Evolutionary conservation across 352 stramenopile species (phyloP), one percentile per base, ranked within the genome.

Genomic region (Pythium rhizo-oryzae): DNA sequence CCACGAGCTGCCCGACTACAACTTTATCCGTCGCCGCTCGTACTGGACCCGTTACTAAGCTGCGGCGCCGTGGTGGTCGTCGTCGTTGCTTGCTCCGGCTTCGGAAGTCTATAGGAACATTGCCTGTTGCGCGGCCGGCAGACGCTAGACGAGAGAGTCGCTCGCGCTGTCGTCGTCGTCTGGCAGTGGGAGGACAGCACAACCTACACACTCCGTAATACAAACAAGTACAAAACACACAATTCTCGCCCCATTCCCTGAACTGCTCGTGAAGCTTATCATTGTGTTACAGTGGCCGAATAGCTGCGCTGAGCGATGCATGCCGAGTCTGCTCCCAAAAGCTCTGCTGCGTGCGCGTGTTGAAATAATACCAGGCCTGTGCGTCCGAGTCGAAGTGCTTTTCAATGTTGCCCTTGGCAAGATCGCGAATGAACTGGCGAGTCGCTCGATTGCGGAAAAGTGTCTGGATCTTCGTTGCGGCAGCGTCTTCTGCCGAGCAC

Each of bases 1-100:
- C 74, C 90, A 99, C 82, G 97, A 99, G 78, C 85, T 99, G 77
- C 97, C 98, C 46, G 97, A 99, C 82, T 99, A 99, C 94, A 99
- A 98, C 82, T 99, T 98, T 85, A 99, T 99, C 84, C 94, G 98
- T 82, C 91, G 97, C 80, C 92, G 98, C 77, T 99, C 97, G 61
- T 99, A 99, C 96, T 99, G 97, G 97, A 80, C 98, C 76, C 87
- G 88, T 80, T 94, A 94, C 89, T 97, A 92, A 85, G 70, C 63
- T 25, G 53, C 50, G 33, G 64, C 57, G 39, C 58, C 63, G 65
- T 77, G 24, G 18, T 51, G 28, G 63, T 54, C 59, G 37, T 43
- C 9, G 71, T 78, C 54, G 65, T 59, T 30, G 51, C 49, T 56
- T 39, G 52, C 23, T 21, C 15, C 53, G 56, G 37, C 35, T 43